phyloP scores from a whole-genome alignment of 2,329 filamentous ascomycete genomes.

The Penicillium hordei region DNA sequence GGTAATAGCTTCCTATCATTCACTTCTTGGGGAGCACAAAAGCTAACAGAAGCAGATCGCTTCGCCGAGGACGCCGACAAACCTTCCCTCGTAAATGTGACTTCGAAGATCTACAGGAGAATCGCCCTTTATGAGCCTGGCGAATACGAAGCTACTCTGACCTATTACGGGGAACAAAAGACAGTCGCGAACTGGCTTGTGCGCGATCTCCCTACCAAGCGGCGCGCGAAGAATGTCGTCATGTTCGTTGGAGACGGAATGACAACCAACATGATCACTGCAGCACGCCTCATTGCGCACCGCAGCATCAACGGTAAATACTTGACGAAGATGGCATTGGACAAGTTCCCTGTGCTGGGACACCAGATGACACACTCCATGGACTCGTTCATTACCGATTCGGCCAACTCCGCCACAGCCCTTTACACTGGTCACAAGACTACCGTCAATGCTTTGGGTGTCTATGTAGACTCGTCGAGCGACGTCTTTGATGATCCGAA shows the following conservation, averaged over 20 bases:
- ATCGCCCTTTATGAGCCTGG: constrained; percentile 76
- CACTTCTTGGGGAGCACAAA: neutral
- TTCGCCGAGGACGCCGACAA: constrained; percentile 71
- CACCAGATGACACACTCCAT: constrained; percentile 89
- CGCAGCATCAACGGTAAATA: constrained; percentile 83
- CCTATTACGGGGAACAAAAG: constrained; percentile 69
- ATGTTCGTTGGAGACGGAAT: constrained; percentile 75
- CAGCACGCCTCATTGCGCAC: constrained; percentile 77
- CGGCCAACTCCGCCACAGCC: constrained; percentile 79
- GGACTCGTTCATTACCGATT: constrained; percentile 82
- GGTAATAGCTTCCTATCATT: constrained; percentile 40
- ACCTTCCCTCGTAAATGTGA: constrained; percentile 74
- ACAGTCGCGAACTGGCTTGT: constrained; percentile 77
- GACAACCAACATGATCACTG: constrained; percentile 55
- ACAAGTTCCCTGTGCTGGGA: constrained; percentile 80
- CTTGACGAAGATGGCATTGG: constrained; percentile 71
- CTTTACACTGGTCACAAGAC: constrained; percentile 83
- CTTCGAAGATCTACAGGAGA: constrained; percentile 73
- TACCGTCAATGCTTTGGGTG: constrained; percentile 76
- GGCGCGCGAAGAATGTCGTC: constrained; percentile 81
- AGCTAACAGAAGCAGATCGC: constrained; percentile 52
- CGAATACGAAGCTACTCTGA: constrained; percentile 72
- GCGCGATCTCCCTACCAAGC: constrained; percentile 65
- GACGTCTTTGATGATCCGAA: constrained; percentile 79
- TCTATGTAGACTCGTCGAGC: constrained; percentile 75